Conservation (phyloP, 2,329 filamentous ascomycete species). For the Xylaria hypoxylon region DNA sequence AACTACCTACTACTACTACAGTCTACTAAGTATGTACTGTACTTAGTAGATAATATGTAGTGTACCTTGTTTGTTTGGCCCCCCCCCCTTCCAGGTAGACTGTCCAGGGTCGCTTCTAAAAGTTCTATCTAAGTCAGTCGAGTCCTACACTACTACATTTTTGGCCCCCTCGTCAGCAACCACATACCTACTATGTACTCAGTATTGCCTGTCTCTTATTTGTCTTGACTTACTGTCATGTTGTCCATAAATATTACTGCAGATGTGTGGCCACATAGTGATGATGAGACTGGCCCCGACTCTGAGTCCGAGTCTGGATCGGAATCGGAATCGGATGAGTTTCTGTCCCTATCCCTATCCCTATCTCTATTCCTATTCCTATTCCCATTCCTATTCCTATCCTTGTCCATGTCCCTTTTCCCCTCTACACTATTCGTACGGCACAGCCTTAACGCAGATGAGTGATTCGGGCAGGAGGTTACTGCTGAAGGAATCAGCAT, state of each 20-base stretch:
- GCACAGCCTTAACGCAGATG: neutral
- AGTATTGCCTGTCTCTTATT: slow-evolving; percentile 14
- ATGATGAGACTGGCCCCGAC: no score
- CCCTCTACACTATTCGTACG: neutral
- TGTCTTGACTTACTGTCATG: slow-evolving; percentile 4
- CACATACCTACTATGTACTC: neutral
- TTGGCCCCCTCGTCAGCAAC: slow-evolving; percentile 24
- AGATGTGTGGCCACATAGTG: neutral
- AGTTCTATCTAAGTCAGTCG: slow-evolving; percentile 11
- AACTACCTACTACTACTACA: no score
- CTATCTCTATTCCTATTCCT: neutral
- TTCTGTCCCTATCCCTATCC: neutral
- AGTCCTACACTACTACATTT: slow-evolving; percentile 28
- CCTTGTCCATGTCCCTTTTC: neutral
- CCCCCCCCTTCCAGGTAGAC: neutral
- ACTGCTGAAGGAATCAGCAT: slow-evolving; percentile 9
- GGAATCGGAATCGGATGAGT: no score
- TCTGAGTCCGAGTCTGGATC: no score
- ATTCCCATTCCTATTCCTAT: no score
- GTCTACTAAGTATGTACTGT: no score
- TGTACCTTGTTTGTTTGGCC: neutral
- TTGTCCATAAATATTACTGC: neutral
- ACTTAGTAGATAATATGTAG: no score
- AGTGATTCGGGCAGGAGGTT: slow-evolving; percentile 29
- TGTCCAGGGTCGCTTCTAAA: slow-evolving; percentile 4